These are phyloP conservation scores for Sclerotinia spermophila DNA, from an alignment of 2,329 filamentous ascomycete genomes.

Conservation along the genomic window DNA sequence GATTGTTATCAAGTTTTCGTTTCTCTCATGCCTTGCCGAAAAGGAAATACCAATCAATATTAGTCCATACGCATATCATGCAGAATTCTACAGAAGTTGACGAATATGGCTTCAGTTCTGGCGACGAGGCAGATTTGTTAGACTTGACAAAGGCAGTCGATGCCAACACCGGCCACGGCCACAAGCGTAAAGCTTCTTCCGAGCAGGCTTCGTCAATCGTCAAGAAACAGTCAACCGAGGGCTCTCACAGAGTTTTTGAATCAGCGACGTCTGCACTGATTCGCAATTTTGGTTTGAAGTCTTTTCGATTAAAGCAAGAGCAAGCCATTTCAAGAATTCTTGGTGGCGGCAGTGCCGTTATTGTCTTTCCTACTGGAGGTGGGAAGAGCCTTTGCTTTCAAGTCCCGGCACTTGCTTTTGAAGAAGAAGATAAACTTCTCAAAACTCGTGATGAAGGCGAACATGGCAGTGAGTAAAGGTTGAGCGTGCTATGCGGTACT, in stretches of 20 bases:
- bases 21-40: background rate
- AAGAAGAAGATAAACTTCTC: conserved; percentile 39
- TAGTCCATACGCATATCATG: background rate
- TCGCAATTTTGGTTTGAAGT: conserved; percentile 40
- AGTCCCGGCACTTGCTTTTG: conserved; percentile 44
- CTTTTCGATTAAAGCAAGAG: conserved; percentile 46
- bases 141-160: conserved; percentile 12
- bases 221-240: conserved; percentile 18
- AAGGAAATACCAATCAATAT: background rate
- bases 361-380: conserved; percentile 44
- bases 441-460: conserved; percentile 28
- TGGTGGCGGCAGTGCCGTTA: conserved; percentile 42
- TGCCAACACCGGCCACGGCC: background rate
- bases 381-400: conserved; percentile 45
- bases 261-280: conserved; percentile 40
- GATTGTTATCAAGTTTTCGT: background rate
- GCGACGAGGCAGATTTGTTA: conserved; percentile 24
- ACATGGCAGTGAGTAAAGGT: conserved; percentile 37
- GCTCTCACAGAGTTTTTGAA: conserved; percentile 2
- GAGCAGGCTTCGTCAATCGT: background rate
- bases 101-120: conserved; percentile 25
- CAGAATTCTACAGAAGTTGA: conserved; percentile 11
- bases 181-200: conserved; percentile 17
- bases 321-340: conserved; percentile 43
- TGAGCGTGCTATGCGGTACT: background rate